Conservation (phyloP, 1,284 basidiomycete species). For the Rhodotorula sp. region DNA sequence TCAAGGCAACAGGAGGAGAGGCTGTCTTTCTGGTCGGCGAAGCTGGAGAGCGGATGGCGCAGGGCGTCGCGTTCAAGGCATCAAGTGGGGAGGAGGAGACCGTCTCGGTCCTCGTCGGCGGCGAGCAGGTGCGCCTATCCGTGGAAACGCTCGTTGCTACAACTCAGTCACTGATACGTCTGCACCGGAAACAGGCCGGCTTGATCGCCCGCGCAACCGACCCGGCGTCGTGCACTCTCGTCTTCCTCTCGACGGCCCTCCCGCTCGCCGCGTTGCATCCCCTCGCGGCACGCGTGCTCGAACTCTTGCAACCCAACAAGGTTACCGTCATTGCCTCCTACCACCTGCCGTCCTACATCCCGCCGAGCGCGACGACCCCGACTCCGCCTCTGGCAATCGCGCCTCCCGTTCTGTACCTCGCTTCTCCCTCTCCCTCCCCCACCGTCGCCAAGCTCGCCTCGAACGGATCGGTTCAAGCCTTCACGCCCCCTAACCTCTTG, state of each 20-base stretch:
- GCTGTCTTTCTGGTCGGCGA: conserved; percentile 34
- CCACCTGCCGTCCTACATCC: conserved; percentile 35
- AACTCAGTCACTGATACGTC: not conserved
- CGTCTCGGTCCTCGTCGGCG: conserved; percentile 24
- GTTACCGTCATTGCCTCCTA: conserved; percentile 31
- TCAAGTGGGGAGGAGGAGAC: not conserved
- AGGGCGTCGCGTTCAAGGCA: conserved; percentile 9
- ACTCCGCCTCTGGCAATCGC: not conserved
- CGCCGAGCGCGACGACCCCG: not conserved
- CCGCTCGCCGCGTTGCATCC: conserved; percentile 25
- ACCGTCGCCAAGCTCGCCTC: not conserved
- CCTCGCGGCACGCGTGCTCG: conserved; percentile 24
- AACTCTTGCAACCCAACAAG: conserved; percentile 6
- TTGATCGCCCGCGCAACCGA: not conserved
- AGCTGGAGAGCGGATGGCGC: conserved; percentile 30
- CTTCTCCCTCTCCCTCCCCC: conserved; percentile 12
- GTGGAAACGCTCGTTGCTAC: not conserved
- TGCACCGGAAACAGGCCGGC: not conserved
- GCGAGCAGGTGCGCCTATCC: conserved; percentile 21
- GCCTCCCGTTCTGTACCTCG: conserved; percentile 25
- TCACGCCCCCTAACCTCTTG: conserved; percentile 32
- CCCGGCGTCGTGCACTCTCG: conserved; percentile 34
- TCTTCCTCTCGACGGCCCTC: conserved; percentile 31
- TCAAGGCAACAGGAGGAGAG: conserved; percentile 1
- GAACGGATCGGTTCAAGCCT: conserved; percentile 11